Evolutionary conservation across 805 yeast genomes (phyloP), one percentile per base, ranked within the genome.

Genomic region (Metschnikowia baotianmanensis): DNA sequence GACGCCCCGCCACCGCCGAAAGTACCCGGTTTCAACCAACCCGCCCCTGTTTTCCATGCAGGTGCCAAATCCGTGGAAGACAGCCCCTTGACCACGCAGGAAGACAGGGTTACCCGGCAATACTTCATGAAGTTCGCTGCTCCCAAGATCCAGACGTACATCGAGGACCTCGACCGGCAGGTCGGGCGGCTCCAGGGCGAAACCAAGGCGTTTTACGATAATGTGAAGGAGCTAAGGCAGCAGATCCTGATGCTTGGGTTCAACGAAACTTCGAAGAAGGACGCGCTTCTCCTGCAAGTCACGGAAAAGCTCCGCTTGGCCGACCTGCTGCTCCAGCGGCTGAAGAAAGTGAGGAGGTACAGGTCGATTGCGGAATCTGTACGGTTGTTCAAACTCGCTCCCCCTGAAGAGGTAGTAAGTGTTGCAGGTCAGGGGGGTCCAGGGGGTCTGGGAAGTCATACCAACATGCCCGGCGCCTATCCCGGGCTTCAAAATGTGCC

Each of bases 31-130:
- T 54, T 32, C 36, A 61, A 62, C 38, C 42, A 48, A 35, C 67
- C 67, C 3, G 65, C 56, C 2, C 67, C 65, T 3, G 63, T 58
- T 1, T 53, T 48, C 10, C 65, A 61, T 34, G 51, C 50, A 3
- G 60, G 61, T 1, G 48, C 32, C 8, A 24, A 18, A 12, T 36
- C 32, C 10, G 23, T 6, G 9, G 20, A 21, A 12, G 16, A 10
- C 19, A 32, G 13, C 26, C 33, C 31, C 4, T 5, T 24, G 23
- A 19, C 27, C 11, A 21, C 38, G 15, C 30, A 28, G 10, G 36
- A 36, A 23, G 48, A 45, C 38, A 15, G 20, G n/a, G 24, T 34
- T 5, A 33, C 40, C 6, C 34, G 41, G 7, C 24, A 34, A 19
- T 41, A 46, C 21, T 48, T 48, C 27, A 42, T 38, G 37, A 34